Base-by-base conservation (phyloP, 148 eudicot genomes). In the Polygonum maritimum region DNA sequence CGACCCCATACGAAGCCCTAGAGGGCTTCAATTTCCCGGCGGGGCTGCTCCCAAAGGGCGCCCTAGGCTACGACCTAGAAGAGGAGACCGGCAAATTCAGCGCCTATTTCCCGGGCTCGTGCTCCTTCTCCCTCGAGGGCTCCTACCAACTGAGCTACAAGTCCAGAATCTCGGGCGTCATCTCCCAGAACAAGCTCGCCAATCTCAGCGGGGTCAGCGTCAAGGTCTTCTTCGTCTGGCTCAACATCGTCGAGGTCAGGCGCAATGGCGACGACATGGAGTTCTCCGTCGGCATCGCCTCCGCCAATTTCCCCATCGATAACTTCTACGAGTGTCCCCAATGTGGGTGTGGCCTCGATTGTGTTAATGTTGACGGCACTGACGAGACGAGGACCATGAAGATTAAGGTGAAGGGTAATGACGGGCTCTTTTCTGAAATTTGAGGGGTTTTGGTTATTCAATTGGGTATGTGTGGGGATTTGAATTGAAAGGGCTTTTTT, bases 341-440 rank as follows among this genome's bases (percentile, higher is more conserved):
- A 69, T 91, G 96, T 73, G 96, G 92, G 3, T 91, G 96, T 83
- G 96, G 96, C 7, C 76, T 91, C 67, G 65, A 86, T 78, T 91
- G 93, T 67, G 76, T 60, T 60, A 76, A 18, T 12, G 63, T 21
- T 21, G 63, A 40, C 35, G 48, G 18, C 48, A 44, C 39, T n/a
- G 5, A 41, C 15, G 45, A 33, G 69, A 13, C 38, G 49, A 84
- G 73, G 71, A 75, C 77, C 48, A 48, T 75, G 54, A 18, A 76
- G 69, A 78, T 47, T 13, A 83, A 79, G 21, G 69, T 63, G 38
- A 63, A 63, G 69, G 39, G 14, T 63, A 5, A 63, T 12, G 69
- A 39, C 33, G 69, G 69, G 13, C 12, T 63, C 18, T 63, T 63
- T 78, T 81, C 86, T 73, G 80, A 85, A 26, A 75, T 86, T 79